These are phyloP conservation scores for Trametes meyenii DNA, from an alignment of 768 basidiomycete species.

Conservation along the genomic window DNA sequence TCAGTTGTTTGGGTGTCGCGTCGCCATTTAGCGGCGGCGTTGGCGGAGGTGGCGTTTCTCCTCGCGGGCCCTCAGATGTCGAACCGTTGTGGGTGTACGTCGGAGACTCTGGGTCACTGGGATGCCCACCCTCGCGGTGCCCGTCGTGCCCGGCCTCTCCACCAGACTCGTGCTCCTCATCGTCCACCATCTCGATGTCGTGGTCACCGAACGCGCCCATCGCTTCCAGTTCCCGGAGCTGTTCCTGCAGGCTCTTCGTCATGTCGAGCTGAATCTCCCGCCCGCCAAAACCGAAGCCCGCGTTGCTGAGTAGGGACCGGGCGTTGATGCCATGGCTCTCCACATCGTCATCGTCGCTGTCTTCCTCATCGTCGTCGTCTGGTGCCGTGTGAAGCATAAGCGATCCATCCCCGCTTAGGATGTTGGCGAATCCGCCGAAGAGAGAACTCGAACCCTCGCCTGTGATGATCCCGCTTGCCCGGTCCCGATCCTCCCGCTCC, in stretches of 20 bases:
- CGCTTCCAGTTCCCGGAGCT: slow-evolving; percentile 65
- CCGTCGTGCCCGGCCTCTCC: slow-evolving; percentile 40
- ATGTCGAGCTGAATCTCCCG: slow-evolving; percentile 44
- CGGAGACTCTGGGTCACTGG: slow-evolving; percentile 20
- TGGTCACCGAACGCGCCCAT: slow-evolving; percentile 43
- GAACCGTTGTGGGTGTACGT: slow-evolving; percentile 16
- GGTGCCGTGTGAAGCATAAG: slow-evolving; percentile 15
- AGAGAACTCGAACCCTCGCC: slow-evolving; percentile 27
- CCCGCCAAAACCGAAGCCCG: slow-evolving; percentile 44
- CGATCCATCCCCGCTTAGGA: slow-evolving; percentile 53
- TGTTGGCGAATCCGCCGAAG: slow-evolving; percentile 54
- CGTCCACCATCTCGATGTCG: slow-evolving; percentile 32
- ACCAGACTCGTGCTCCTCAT: slow-evolving; percentile 38
- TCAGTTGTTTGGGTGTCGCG: slow-evolving; percentile 50
- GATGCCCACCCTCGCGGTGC: slow-evolving; percentile 33
- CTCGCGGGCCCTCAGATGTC: slow-evolving; percentile 34
- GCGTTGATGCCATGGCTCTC: slow-evolving; percentile 46
- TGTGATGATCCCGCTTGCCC: slow-evolving; percentile 4
- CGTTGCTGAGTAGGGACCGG: slow-evolving; percentile 53
- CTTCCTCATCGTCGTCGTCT: slow-evolving; percentile 58
- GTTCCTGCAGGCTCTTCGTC: slow-evolving; percentile 58
- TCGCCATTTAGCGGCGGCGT: slow-evolving; percentile 52
- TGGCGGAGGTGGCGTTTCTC: slow-evolving; percentile 50
- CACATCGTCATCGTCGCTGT: slow-evolving; percentile 61
- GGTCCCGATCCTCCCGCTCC: slow-evolving; percentile 24